Percentiles rank a stretch among this genome's conserved stretches.
phyloP scores from a whole-genome alignment of 148 eudicot genomes.

The Vaccinium myrtillus region DNA sequence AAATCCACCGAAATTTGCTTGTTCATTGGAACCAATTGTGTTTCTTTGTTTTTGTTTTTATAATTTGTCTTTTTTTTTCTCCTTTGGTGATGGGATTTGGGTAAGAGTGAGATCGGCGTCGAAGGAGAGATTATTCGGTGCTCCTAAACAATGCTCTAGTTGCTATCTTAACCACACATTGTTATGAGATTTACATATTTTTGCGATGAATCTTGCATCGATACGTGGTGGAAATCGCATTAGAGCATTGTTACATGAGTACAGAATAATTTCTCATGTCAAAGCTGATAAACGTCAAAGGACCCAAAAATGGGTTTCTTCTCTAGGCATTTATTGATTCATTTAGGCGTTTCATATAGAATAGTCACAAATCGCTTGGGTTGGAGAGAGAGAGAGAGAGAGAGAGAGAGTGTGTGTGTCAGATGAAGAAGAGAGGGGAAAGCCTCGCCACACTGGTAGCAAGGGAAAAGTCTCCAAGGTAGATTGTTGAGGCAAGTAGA shows the following conservation, averaged over 20 bases:
- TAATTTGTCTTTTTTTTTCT: not conserved
- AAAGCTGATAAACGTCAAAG: not conserved
- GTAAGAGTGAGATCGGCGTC: not conserved
- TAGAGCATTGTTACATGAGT: not conserved
- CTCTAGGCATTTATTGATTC: not conserved
- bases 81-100: not conserved
- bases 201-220: not conserved
- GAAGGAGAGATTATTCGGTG: not conserved
- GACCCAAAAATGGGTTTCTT: not conserved
- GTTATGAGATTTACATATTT: not conserved
- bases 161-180: not conserved
- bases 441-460: no score
- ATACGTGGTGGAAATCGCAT: not conserved
- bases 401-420: no score
- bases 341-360: not conserved
- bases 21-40: not conserved
- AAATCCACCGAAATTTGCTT: not conserved
- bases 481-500: no score
- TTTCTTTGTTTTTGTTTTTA: not conserved
- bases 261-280: not conserved
- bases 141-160: not conserved
- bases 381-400: no score
- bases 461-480: no score
- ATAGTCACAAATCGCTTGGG: no score
- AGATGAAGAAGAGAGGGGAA: no score